A percentile compares a stretch with the other conserved stretches of the same genome.
Evolutionary conservation across 2,329 filamentous ascomycete genomes (phyloP).

Genomic region (Coniochaeta sp.): DNA sequence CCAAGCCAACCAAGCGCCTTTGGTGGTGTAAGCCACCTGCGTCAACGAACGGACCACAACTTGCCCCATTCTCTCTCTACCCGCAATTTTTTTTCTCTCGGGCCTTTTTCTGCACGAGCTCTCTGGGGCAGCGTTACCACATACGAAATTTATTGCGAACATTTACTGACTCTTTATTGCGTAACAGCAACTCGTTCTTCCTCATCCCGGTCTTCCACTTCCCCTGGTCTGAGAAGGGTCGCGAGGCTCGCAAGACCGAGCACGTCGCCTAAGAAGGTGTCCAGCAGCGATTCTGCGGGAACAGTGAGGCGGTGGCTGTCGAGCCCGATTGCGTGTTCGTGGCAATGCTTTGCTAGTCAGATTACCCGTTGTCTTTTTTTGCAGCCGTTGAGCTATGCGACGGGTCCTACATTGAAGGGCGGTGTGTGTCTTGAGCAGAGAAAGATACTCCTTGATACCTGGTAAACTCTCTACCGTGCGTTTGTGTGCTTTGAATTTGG

Average conservation of each 20-base stretch:
- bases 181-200: constrained; percentile 75
- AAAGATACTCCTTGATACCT: constrained; percentile 1
- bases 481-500: background rate
- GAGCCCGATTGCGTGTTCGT: background rate
- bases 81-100: background rate
- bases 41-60: constrained; percentile 6
- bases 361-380: background rate
- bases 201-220: constrained; percentile 88
- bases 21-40: constrained; percentile 11
- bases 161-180: constrained; percentile 23
- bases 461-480: background rate
- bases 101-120: background rate
- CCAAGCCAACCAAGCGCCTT: constrained; percentile 8
- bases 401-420: background rate
- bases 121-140: background rate
- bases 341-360: background rate
- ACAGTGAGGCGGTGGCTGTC: background rate
- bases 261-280: constrained; percentile 34
- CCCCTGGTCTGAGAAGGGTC: constrained; percentile 81
- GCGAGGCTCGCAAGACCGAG: constrained; percentile 39
- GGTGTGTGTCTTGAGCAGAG: background rate
- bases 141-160: background rate
- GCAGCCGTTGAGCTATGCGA: background rate
- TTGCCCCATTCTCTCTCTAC: constrained; percentile 1
- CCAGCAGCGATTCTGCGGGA: background rate